Percentiles rank a stretch among this genome's conserved stretches.
phyloP scores from a whole-genome alignment of 1,284 basidiomycete species.

The Ganoderma sp. region DNA sequence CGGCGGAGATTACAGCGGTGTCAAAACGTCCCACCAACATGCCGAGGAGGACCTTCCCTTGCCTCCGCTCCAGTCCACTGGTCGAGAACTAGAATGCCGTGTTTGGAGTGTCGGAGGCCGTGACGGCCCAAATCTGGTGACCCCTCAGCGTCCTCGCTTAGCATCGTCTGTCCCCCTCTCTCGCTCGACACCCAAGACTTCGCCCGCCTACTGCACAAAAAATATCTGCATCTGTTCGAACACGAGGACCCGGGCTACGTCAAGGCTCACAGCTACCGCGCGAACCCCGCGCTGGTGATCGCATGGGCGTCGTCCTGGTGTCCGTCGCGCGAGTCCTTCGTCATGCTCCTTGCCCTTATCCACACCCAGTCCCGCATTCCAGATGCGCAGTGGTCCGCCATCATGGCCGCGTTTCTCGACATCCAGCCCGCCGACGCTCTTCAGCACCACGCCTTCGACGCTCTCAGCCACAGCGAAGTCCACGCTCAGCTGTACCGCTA shows the following conservation, averaged over 20 bases:
- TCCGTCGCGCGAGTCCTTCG: conserved; percentile 40
- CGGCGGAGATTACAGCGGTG: too few species aligned
- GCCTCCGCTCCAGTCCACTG: too few species aligned
- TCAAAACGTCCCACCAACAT: too few species aligned
- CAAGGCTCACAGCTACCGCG: conserved; percentile 25
- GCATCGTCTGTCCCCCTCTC: conserved; percentile 9
- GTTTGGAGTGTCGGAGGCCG: too few species aligned
- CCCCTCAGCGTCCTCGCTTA: conserved; percentile 11
- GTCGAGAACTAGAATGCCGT: too few species aligned
- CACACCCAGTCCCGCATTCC: conserved; percentile 41
- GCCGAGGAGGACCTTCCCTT: too few species aligned
- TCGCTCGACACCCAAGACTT: conserved; percentile 45
- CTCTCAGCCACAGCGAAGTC: conserved; percentile 44
- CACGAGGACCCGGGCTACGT: conserved; percentile 40
- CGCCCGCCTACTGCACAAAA: conserved; percentile 48
- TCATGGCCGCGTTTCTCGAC: conserved; percentile 41
- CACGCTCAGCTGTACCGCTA: conserved; percentile 42
- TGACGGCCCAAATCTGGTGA: conserved; percentile 38
- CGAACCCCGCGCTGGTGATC: conserved; percentile 29
- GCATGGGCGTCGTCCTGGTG: conserved; percentile 29
- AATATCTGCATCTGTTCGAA: conserved; percentile 56
- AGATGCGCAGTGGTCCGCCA: conserved; percentile 36
- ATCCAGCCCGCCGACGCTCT: conserved; percentile 33
- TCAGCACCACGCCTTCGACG: conserved; percentile 39
- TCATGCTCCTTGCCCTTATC: conserved; percentile 47